Evolutionary conservation across 306 rosid species (phyloP).

Genomic region (Luffa acutangula): DNA sequence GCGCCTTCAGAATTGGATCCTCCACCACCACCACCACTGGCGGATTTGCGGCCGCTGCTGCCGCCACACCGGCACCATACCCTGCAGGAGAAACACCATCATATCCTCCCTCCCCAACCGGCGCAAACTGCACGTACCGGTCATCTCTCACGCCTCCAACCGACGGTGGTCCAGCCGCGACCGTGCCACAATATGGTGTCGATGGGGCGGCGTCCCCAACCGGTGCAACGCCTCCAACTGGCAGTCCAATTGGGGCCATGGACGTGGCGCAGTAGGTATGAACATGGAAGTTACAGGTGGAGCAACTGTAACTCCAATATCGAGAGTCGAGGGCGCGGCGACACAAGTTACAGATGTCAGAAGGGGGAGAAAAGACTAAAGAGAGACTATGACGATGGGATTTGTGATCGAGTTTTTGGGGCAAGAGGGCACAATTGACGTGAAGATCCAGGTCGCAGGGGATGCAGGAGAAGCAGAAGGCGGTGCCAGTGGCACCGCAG

Average conservation of each 20-base stretch:
- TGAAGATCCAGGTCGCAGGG: background rate
- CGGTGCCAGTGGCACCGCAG: background rate
- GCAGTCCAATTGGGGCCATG: no score
- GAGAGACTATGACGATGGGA: background rate
- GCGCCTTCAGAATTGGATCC: background rate
- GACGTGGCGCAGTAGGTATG: background rate
- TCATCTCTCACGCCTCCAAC: background rate
- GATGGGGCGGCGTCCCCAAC: no score
- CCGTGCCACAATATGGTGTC: background rate
- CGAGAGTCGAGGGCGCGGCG: background rate
- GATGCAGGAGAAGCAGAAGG: background rate
- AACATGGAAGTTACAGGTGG: background rate
- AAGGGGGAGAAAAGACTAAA: background rate
- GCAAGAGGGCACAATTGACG: background rate
- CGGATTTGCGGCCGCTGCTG: background rate
- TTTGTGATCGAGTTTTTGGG: background rate
- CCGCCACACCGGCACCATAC: no score
- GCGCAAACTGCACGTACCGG: background rate
- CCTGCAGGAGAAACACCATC: background rate
- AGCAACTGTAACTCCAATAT: conserved; percentile 3
- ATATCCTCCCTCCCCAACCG: background rate
- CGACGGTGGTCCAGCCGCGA: background rate
- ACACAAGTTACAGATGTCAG: background rate
- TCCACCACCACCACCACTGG: background rate
- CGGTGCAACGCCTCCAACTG: no score